Base-by-base conservation (phyloP, 2,329 filamentous ascomycete genomes). In the Lasiodiplodia sp. region DNA sequence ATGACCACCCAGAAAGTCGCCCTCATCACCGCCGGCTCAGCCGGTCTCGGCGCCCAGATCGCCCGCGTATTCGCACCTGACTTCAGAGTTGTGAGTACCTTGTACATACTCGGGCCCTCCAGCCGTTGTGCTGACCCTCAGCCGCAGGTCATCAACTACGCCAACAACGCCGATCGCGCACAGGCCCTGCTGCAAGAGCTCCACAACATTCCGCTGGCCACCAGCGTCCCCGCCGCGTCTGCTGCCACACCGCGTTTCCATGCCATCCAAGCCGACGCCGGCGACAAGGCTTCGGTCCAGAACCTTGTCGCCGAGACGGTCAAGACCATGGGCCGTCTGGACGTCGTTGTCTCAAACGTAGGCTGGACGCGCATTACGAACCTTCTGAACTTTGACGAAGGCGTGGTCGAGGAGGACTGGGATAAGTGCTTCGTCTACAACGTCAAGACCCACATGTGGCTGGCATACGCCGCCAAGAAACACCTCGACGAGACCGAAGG, bases 361-460 rank as follows among this genome's bases (percentile, higher is more conserved):
- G 88, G 88, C 49, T 91, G 87, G 86, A 91, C 88, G 1, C 87
- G 86, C 71, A 85, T 90, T 72, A 84, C 86, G 37, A 82, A 81
- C 21, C 90, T 90, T 73, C 79, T 78, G 4, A 86, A 90, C 74
- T 81, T 91, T 18, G 81, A 89, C 71, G 82, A 84, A 69, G 87
- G 86, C 47, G 81, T 89, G 77, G 81, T 80, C 53, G 87, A 90
- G 63, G 87, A 85, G 2, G 88, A 91, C 65, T 91, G 88, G 88
- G 87, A 90, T 72, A 88, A 85, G 79, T 90, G 87, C 79, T 91
- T 86, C 82, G 81, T 83, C 10, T 85, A 88, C 69, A 91, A 92
- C 73, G 88, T 90, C 55, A 83, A 82, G 68, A 83, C 82, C 12
- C 79, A 82, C 63, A 69, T 83, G 47, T 80, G 79, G 73, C 82